phyloP scores from a whole-genome alignment of 805 yeast genomes.

The Saccharomycopsis fermentans region DNA sequence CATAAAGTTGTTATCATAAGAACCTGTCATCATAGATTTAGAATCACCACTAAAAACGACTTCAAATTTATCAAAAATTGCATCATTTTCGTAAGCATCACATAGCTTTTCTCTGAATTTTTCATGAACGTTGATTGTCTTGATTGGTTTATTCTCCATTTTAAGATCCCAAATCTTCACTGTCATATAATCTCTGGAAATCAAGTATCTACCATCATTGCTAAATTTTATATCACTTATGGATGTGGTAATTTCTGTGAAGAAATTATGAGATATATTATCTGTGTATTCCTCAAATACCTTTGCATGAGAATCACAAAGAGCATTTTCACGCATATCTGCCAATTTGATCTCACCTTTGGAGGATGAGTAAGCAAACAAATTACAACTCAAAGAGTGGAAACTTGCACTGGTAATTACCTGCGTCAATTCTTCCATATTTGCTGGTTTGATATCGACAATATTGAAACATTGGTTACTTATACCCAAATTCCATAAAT shows the following conservation, averaged over 20 bases:
- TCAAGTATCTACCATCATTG: constrained; percentile 86
- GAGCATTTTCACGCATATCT: constrained; percentile 92
- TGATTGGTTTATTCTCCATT: constrained; percentile 91
- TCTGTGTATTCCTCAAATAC: constrained; percentile 89
- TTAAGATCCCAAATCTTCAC: constrained; percentile 97
- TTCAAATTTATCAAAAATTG: constrained; percentile 96
- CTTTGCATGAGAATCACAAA: constrained; percentile 84
- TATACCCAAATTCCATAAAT: constrained; percentile 88
- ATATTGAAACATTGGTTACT: constrained; percentile 95
- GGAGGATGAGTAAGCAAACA: constrained; percentile 89
- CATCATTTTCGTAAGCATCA: constrained; percentile 97
- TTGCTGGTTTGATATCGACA: constrained; percentile 94
- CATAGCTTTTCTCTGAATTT: constrained; percentile 86
- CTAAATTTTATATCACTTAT: constrained; percentile 91
- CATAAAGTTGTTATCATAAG: constrained; percentile 94
- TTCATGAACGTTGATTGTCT: constrained; percentile 92
- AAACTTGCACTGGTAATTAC: constrained; percentile 95
- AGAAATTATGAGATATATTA: constrained; percentile 87
- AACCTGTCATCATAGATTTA: constrained; percentile 88
- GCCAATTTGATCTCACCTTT: constrained; percentile 93
- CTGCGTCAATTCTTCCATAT: constrained; percentile 98
- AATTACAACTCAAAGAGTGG: constrained; percentile 86
- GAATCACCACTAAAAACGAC: constrained; percentile 92
- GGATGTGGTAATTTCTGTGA: constrained; percentile 92
- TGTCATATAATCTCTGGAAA: constrained; percentile 94